Evolutionary conservation across 805 yeast species (phyloP), one percentile per base, ranked within the genome.

Genomic region (Cyberlindnera sargentensis): DNA sequence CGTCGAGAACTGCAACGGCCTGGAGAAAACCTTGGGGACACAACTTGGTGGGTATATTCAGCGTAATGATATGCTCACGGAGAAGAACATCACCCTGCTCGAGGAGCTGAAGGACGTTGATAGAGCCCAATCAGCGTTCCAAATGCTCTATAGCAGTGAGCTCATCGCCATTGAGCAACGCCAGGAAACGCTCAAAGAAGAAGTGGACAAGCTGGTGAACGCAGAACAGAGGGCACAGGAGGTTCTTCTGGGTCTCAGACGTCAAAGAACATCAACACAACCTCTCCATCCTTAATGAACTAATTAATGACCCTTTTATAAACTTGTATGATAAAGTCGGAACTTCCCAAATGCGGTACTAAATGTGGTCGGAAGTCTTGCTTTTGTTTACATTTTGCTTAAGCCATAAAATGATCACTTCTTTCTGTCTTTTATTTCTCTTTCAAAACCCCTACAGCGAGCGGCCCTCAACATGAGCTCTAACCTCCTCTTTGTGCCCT

Each of bases 401-500:
- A 15, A 15, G 20, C 20, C 20, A 15, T 15, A 15, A 15, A 15
- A 15, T 15, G 20, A 15, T 15, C 20, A 15, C 20, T 15, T 15
- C 20, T 15, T 2, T 15, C 20, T 15, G 20, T 11, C 20, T 15
- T 15, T 15, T 15, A 15, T 15, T 15, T 15, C 20, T 15, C 20
- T 15, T 15, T 15, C 20, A 15, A 15, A 15, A 15, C 20, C 20
- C 20, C 20, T 15, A 15, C 20, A 15, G 20, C 20, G 20, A 15
- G 20, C 20, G 20, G 20, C 20, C 7, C 10, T 27, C 8, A 6
- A 6, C 23, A 54, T 55, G 58, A 47, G 44, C 26, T 37, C 61
- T 10, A 76, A 77, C 46, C 58, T 80, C 34, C 56, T 79, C 15
- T 66, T 65, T 45, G 62, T 81, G 3, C 84, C 84, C 0, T 65